These are phyloP conservation scores for Trichosporon sp. DNA, from an alignment of 1,284 basidiomycete genomes.

Conservation along the genomic window DNA sequence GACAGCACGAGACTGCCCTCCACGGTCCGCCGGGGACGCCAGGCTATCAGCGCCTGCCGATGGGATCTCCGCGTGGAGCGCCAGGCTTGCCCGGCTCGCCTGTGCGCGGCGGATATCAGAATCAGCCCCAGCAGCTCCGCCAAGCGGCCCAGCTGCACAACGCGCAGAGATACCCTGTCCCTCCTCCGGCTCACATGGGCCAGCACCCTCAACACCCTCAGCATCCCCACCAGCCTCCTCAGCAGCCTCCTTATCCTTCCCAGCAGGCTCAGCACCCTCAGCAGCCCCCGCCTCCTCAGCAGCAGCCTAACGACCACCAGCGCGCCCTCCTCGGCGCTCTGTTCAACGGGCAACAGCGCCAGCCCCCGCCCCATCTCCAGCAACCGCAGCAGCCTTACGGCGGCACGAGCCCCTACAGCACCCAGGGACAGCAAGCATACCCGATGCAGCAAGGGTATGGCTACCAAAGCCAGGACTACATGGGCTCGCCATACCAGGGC, in stretches of 20 bases:
- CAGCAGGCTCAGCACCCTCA: too few relatives aligned
- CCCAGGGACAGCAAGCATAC: not conserved
- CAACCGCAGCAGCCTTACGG: not conserved
- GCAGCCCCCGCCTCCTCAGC: not conserved
- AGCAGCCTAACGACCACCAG: conserved; percentile 10
- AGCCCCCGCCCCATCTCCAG: not conserved
- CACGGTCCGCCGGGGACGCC: not conserved
- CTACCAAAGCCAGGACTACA: not conserved
- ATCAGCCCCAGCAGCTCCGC: not conserved
- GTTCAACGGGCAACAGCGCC: conserved; percentile 3
- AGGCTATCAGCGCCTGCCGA: not conserved
- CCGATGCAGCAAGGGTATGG: not conserved
- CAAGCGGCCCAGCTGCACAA: not conserved
- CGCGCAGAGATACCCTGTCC: not conserved
- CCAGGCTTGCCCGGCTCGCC: not conserved
- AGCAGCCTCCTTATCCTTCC: not conserved
- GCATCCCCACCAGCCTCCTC: not conserved
- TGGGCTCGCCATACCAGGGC: not conserved
- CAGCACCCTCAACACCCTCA: not conserved
- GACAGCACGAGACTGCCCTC: not conserved
- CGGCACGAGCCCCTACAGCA: not conserved
- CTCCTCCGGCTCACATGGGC: not conserved
- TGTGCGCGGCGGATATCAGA: not conserved
- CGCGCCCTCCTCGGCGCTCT: conserved; percentile 14
- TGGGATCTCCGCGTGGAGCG: not conserved